Evolutionary conservation across 768 basidiomycete genomes (phyloP), one percentile per base, ranked within the genome.

Genomic region (Crepidotus variabilis): DNA sequence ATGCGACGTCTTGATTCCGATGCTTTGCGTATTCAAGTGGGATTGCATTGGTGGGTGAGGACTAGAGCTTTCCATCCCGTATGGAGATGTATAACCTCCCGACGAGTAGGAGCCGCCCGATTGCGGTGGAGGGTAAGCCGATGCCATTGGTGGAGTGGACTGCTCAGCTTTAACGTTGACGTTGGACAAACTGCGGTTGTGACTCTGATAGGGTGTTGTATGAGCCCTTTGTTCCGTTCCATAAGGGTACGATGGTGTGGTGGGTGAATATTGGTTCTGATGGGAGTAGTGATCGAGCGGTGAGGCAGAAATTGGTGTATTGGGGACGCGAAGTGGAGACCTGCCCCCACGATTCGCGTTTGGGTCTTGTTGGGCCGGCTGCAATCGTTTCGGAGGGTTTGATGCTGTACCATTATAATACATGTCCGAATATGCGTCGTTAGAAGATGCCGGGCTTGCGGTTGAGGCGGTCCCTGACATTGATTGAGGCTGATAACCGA

Each of bases 211-310:
- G 50, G 72, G 62, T 32, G 72, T 59, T 47, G 80, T 64, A 54
- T 73, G 75, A 51, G 67, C 54, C 21, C 67, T 71, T 65, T 76
- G 72, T 70, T 80, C 71, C 70, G 66, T 72, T 21, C 67, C 74
- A 61, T 81, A 86, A 33, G 79, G 63, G 62, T 78, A 47, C 63
- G 80, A 71, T 46, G 81, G 69, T 28, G 76, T 72, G 4, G 85
- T 77, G 8, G 87, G 84, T 55, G 85, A 85, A 65, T 87, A 88
- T 67, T 79, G 82, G 24, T 80, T 68, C 71, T 88, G 88, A 57
- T 83, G 86, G 54, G 85, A 77, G 67, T 90, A 90, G 28, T 85
- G 84, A 69, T 90, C 88, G 61, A 89, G 76, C 47, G 86, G 75
- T n/a, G 72, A 63, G 53, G 77, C 65, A 47, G 78, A 76, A 57